phyloP scores from a whole-genome alignment of 345 rosid species.

The Geranium brycei region DNA sequence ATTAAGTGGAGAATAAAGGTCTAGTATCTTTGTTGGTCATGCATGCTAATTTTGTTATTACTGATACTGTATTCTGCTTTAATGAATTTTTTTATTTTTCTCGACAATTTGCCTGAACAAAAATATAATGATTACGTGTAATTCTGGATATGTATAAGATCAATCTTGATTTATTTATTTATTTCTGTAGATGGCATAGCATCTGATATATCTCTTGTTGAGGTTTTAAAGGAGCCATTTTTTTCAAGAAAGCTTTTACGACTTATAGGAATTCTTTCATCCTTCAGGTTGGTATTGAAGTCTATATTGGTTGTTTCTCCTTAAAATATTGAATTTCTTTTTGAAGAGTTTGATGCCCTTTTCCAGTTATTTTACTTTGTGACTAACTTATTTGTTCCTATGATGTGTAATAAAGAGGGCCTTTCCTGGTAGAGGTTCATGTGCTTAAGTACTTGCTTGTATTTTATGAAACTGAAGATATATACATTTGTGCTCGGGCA shows the following conservation, averaged over 20 bases:
- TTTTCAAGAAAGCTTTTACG: constrained; percentile 67
- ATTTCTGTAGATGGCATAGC: constrained; percentile 37
- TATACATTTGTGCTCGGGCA: background rate
- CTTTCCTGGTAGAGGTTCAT: background rate
- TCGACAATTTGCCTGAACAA: too few relatives aligned
- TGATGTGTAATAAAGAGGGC: background rate
- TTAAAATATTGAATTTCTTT: constrained; percentile 2
- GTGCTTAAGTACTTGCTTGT: background rate
- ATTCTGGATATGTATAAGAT: background rate
- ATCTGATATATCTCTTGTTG: constrained; percentile 33
- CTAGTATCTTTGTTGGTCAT: background rate
- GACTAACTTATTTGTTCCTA: too few relatives aligned
- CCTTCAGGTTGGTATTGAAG: constrained; percentile 59
- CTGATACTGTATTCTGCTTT: background rate
- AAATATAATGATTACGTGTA: too few relatives aligned
- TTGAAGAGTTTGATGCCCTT: background rate
- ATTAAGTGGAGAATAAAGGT: background rate
- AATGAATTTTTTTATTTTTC: background rate
- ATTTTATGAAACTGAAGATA: background rate
- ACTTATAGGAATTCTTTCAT: constrained; percentile 60
- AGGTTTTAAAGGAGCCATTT: constrained; percentile 59
- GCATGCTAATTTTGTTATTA: background rate
- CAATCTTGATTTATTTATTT: constrained; percentile 2
- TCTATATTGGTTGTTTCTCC: background rate
- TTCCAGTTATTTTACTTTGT: too few relatives aligned